These are phyloP conservation scores for Candida ipomoeae DNA, from an alignment of 805 yeast species.

Conservation along the genomic window DNA sequence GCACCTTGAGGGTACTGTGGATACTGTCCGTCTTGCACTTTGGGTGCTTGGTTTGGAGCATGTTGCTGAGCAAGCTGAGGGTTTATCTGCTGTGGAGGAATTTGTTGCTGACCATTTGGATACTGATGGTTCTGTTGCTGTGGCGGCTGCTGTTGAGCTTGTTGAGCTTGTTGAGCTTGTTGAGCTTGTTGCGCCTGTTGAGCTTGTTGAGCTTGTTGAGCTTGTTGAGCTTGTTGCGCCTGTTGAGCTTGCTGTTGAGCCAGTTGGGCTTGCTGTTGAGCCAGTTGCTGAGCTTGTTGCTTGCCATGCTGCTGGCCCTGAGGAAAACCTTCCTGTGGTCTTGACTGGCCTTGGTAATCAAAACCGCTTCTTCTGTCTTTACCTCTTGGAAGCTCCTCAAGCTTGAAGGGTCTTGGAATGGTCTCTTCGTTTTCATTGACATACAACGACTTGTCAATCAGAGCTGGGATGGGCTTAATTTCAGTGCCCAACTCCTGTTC, in stretches of 20 bases:
- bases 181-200: neutral
- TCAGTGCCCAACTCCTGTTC: conserved; percentile 98
- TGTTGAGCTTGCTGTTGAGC: neutral
- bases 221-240: neutral
- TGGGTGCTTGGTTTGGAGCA: conserved; percentile 6
- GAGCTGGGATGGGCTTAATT: conserved; percentile 94
- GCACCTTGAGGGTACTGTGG: conserved; percentile 14
- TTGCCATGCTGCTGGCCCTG: neutral
- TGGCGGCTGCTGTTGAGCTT: neutral
- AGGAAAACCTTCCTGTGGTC: conserved; percentile 6
- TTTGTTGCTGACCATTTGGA: conserved; percentile 8
- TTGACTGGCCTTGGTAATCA: conserved; percentile 45
- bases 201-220: neutral
- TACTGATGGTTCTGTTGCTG: neutral
- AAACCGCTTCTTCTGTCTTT: conserved; percentile 26
- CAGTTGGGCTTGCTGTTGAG: neutral
- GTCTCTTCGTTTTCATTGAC: conserved; percentile 74
- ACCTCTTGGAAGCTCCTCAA: conserved; percentile 53
- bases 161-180: neutral
- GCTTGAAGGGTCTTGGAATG: conserved; percentile 87
- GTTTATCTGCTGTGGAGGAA: conserved; percentile 8
- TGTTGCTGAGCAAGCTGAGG: conserved; percentile 3
- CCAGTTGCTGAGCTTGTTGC: neutral
- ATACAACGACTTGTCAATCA: conserved; percentile 82
- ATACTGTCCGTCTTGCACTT: conserved; percentile 10